phyloP scores from a whole-genome alignment of 108 stramenopile genomes.

The Schizochytrium sp. region DNA sequence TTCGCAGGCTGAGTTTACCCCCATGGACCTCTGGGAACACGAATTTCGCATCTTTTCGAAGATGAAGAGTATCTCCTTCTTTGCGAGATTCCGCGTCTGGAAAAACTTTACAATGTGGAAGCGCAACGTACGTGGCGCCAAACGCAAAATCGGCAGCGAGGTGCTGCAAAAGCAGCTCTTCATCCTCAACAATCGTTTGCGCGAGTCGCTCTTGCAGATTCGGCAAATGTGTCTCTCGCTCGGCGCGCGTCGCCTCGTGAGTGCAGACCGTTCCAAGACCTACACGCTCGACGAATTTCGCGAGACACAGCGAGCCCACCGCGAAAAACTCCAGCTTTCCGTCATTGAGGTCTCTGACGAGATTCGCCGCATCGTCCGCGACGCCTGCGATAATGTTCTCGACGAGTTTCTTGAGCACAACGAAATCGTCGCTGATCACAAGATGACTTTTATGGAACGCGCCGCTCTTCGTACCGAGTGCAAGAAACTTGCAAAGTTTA shows the following conservation, averaged over 20 bases:
- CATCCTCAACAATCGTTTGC: constrained; percentile 36
- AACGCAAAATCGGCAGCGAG: constrained; percentile 27
- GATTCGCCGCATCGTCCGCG: constrained; percentile 31
- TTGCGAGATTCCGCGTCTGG: constrained; percentile 40
- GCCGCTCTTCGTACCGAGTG: constrained; percentile 52
- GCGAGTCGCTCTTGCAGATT: constrained; percentile 35
- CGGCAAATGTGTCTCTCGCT: constrained; percentile 36
- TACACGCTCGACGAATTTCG: constrained; percentile 44
- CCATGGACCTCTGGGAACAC: constrained; percentile 53
- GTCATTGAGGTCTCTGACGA: constrained; percentile 17
- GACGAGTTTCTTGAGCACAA: constrained; percentile 46
- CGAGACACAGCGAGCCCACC: constrained; percentile 33
- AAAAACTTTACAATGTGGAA: constrained; percentile 56
- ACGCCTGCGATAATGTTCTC: constrained; percentile 53
- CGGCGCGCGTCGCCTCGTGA: constrained; percentile 28
- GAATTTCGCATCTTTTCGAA: constrained; percentile 43
- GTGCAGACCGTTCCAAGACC: constrained; percentile 18
- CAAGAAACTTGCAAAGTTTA: constrained; percentile 46
- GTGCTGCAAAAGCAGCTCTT: constrained; percentile 32
- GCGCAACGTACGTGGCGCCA: constrained; percentile 23
- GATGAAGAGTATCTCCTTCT: constrained; percentile 45
- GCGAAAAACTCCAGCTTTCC: not conserved
- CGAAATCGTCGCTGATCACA: constrained; percentile 51
- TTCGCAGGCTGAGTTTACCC: constrained; percentile 41
- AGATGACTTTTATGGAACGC: constrained; percentile 64